A percentile compares a stretch with the other conserved stretches of the same genome.
Conservation (phyloP, 306 rosid species). For the Cucumis hystrix region DNA sequence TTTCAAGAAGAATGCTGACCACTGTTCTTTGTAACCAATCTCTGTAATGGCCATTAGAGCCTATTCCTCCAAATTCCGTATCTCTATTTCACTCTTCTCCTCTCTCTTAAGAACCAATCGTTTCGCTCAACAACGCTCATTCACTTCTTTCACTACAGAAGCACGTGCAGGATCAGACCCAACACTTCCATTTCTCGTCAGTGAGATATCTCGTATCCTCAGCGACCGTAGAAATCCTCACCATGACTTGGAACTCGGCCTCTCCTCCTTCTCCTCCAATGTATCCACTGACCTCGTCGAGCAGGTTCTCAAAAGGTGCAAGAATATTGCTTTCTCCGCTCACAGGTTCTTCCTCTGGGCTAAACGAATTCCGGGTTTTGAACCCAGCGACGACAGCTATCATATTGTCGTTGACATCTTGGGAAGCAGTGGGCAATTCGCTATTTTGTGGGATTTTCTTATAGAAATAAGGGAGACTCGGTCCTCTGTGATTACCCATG, state of each 20-base stretch:
- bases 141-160: conserved; percentile 17
- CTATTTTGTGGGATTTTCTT: conserved; percentile 83
- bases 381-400: conserved; percentile 48
- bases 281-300: conserved; percentile 56
- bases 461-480: conserved; percentile 40
- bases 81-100: conserved; percentile 13
- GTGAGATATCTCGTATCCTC: conserved; percentile 66
- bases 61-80: conserved; percentile 20
- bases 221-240: conserved; percentile 72
- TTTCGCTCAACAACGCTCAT: not conserved
- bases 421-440: conserved; percentile 62
- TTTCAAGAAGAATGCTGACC: not conserved
- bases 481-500: conserved; percentile 28
- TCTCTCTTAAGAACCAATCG: conserved; percentile 16
- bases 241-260: conserved; percentile 57
- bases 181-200: conserved; percentile 41
- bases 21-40: not conserved
- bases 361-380: conserved; percentile 48
- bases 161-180: conserved; percentile 7
- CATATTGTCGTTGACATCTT: conserved; percentile 61
- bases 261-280: conserved; percentile 39
- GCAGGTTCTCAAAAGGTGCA: conserved; percentile 78
- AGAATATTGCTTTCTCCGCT: conserved; percentile 58
- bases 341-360: conserved; percentile 96
- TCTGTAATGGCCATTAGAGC: conserved; percentile 27